These are phyloP conservation scores for Casuarina glauca DNA, from an alignment of 306 rosid species.

Conservation along the genomic window DNA sequence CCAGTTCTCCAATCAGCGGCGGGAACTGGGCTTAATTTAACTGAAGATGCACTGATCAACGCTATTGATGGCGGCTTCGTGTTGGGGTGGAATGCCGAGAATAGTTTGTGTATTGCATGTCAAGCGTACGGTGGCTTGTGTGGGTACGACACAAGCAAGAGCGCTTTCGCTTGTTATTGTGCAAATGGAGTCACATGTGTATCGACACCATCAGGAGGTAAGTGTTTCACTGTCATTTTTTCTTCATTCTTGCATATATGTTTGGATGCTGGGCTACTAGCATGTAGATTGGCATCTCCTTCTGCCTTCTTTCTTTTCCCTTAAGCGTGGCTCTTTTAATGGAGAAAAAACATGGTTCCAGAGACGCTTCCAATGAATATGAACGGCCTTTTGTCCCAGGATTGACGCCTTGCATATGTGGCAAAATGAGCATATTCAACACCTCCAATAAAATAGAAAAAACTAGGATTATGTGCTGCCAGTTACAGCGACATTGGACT, in stretches of 20 bases:
- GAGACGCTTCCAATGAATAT: too few relatives aligned
- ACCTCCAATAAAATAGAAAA: too few relatives aligned
- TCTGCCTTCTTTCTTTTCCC: not conserved
- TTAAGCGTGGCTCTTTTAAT: not conserved
- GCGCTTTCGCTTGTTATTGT: constrained; percentile 53
- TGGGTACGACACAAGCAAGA: constrained; percentile 32
- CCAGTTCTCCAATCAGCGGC: constrained; percentile 33
- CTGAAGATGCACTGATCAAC: constrained; percentile 14
- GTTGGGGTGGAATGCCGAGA: constrained; percentile 47
- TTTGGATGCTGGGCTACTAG: not conserved
- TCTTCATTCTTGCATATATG: not conserved
- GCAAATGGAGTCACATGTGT: constrained; percentile 42
- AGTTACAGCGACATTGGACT: not conserved
- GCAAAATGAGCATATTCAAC: too few relatives aligned
- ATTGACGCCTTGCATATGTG: too few relatives aligned
- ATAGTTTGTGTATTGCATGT: constrained; percentile 44
- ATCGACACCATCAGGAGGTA: constrained; percentile 25
- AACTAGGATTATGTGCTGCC: too few relatives aligned
- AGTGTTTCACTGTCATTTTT: not conserved
- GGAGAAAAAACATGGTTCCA: not conserved
- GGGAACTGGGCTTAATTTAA: not conserved
- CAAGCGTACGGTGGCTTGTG: constrained; percentile 45
- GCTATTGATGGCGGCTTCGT: constrained; percentile 48
- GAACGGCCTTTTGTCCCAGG: too few relatives aligned
- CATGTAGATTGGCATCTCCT: not conserved